Evolutionary conservation across 306 rosid genomes (phyloP).

Genomic region (Gleditsia sinensis): DNA sequence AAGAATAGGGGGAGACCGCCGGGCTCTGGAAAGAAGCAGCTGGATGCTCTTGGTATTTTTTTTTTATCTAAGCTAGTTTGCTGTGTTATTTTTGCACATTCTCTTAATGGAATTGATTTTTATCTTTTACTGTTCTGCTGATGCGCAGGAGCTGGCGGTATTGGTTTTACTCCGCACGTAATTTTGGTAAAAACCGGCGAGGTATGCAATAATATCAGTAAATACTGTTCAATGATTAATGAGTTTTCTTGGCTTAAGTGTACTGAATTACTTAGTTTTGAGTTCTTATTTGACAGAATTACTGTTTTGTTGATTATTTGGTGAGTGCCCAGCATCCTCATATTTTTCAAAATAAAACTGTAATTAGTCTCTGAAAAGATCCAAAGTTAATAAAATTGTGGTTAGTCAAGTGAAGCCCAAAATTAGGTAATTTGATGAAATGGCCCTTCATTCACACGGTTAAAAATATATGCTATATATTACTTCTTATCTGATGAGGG

Average conservation of each 20-base stretch:
- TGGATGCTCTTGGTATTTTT: constrained; percentile 73
- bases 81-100: neutral
- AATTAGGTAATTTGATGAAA: neutral
- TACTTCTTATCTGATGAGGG: neutral
- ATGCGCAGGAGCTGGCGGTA: constrained; percentile 69
- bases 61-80: neutral
- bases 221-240: neutral
- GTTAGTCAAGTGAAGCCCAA: neutral
- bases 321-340: neutral
- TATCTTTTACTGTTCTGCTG: constrained; percentile 18
- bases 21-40: constrained; percentile 85
- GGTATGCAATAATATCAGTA: constrained; percentile 45
- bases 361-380: neutral
- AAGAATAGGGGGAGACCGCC: constrained; percentile 87
- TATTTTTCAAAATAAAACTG: neutral
- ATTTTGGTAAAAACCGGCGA: constrained; percentile 81
- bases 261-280: neutral
- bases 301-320: neutral
- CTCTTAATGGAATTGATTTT: constrained; percentile 26
- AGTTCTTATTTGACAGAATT: neutral
- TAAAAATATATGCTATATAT: neutral
- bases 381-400: neutral
- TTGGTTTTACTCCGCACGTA: constrained; percentile 89
- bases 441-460: neutral
- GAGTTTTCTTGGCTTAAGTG: neutral